Conservation (phyloP, 176 grass and related monocot genomes). For the Pharus latifolius region DNA sequence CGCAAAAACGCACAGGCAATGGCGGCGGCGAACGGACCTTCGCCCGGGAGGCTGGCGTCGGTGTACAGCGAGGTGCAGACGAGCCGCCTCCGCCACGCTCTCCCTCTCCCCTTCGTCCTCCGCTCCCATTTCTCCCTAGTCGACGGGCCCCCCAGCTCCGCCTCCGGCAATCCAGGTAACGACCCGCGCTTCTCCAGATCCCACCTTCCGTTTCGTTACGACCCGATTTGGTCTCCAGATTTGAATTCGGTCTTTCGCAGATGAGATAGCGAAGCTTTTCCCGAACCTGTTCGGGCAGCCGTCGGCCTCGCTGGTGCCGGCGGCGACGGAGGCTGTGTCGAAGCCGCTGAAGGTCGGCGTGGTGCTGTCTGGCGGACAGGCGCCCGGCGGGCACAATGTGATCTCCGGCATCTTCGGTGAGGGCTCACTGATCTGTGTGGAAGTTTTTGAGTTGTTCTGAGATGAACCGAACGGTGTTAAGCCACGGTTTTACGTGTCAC, state of each 20-base stretch:
- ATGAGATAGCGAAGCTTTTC: conserved; percentile 95
- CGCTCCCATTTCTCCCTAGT: conserved; percentile 37
- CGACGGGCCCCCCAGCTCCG: conserved; percentile 67
- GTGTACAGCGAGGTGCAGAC: conserved; percentile 99
- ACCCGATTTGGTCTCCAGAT: not conserved
- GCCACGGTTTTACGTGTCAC: too few species aligned
- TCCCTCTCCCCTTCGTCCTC: conserved; percentile 77
- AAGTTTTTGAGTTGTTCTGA: too few species aligned
- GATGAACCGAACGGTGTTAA: too few species aligned
- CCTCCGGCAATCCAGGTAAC: conserved; percentile 70
- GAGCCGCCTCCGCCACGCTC: conserved; percentile 62
- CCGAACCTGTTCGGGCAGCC: conserved; percentile 77
- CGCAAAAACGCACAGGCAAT: too few species aligned
- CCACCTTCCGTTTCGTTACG: too few species aligned
- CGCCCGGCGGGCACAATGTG: conserved; percentile 93
- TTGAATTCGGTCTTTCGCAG: conserved; percentile 34
- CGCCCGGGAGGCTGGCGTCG: conserved; percentile 36
- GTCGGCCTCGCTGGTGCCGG: conserved; percentile 51
- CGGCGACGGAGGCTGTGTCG: not conserved
- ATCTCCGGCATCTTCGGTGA: conserved; percentile 94
- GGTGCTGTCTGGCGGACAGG: conserved; percentile 89
- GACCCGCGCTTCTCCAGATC: too few species aligned
- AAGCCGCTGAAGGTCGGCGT: conserved; percentile 69
- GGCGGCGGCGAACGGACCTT: conserved; percentile 3
- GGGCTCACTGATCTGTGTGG: too few species aligned